phyloP scores from a whole-genome alignment of 805 yeast genomes.

The Pichia eremophila region DNA sequence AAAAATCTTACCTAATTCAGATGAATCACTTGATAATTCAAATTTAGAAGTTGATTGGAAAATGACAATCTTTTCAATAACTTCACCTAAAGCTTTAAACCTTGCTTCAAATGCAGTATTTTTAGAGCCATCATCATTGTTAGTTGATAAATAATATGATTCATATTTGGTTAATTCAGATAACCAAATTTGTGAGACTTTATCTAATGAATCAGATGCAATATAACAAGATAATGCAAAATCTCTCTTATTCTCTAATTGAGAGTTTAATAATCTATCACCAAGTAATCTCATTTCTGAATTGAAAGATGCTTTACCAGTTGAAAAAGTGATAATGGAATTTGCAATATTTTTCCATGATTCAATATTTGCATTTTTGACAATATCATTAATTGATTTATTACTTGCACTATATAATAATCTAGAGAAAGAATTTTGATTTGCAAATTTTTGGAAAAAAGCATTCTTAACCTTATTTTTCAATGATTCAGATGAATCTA shows the following conservation, averaged over 20 bases:
- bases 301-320: slow-evolving; percentile 39
- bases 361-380: slow-evolving; percentile 59
- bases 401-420: slow-evolving; percentile 57
- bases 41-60: slow-evolving; percentile 46
- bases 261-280: slow-evolving; percentile 52
- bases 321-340: slow-evolving; percentile 47
- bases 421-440: slow-evolving; percentile 54
- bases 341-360: slow-evolving; percentile 82
- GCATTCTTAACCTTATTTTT: slow-evolving; percentile 63
- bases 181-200: slow-evolving; percentile 76
- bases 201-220: slow-evolving; percentile 74
- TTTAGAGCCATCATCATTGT: slow-evolving; percentile 31
- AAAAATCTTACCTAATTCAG: slow-evolving; percentile 47
- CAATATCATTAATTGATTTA: slow-evolving; percentile 53
- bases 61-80: slow-evolving; percentile 76
- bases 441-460: slow-evolving; percentile 53
- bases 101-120: slow-evolving; percentile 73
- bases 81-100: slow-evolving; percentile 67
- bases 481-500: slow-evolving; percentile 52
- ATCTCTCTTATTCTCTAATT: slow-evolving; percentile 40
- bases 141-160: slow-evolving; percentile 31
- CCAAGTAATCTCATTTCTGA: slow-evolving; percentile 59
- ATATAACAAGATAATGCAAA: slow-evolving; percentile 71
- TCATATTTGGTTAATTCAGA: slow-evolving; percentile 48
- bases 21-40: slow-evolving; percentile 34